These are phyloP conservation scores for Cercospora sesami DNA, from an alignment of 2,329 filamentous ascomycete species.

Conservation along the genomic window DNA sequence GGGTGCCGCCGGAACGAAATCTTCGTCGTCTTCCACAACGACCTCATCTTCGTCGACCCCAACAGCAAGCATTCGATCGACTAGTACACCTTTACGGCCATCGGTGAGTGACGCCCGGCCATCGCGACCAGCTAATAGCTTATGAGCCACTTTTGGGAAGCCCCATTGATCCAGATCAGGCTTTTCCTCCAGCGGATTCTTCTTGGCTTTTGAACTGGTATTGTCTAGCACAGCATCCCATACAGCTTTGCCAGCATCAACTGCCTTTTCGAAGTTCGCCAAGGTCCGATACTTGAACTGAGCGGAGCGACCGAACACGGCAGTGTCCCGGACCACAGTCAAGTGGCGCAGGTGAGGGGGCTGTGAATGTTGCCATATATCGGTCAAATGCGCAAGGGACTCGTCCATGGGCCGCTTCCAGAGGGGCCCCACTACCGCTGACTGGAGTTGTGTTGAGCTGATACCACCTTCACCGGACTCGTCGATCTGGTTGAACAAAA, in stretches of 20 bases:
- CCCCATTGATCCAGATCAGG: constrained; percentile 50
- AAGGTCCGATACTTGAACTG: constrained; percentile 59
- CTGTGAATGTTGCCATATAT: constrained; percentile 60
- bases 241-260: constrained; percentile 50
- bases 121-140: constrained; percentile 42
- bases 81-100: constrained; percentile 14
- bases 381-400: constrained; percentile 53
- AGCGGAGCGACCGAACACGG: constrained; percentile 48
- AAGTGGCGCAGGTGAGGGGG: constrained; percentile 59
- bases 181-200: constrained; percentile 16
- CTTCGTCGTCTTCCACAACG: constrained; percentile 15
- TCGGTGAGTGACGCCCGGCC: constrained; percentile 47
- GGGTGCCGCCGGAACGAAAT: neutral
- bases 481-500: constrained; percentile 53
- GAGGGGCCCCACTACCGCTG: constrained; percentile 48
- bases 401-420: constrained; percentile 58
- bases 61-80: constrained; percentile 13
- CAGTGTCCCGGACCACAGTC: constrained; percentile 57
- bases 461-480: constrained; percentile 51
- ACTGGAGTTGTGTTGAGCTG: constrained; percentile 47
- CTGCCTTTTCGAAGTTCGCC: constrained; percentile 54
- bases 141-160: constrained; percentile 43
- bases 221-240: constrained; percentile 56
- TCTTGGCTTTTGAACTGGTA: constrained; percentile 33
- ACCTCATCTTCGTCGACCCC: constrained; percentile 34